These are phyloP conservation scores for Vicia sativa DNA, from an alignment of 306 rosid genomes.

Conservation along the genomic window DNA sequence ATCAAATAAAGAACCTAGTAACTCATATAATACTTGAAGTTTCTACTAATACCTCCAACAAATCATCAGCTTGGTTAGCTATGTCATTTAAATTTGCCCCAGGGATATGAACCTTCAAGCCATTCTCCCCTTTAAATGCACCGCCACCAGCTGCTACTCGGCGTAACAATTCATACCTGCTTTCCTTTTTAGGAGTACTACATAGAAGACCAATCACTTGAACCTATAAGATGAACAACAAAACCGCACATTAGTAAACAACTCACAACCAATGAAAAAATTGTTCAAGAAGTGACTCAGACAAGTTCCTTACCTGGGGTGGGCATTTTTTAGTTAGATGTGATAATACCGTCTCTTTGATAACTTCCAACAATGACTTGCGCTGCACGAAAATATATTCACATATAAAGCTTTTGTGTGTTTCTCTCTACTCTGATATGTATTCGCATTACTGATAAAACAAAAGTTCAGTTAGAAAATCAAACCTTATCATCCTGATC, in stretches of 20 bases:
- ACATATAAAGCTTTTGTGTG: not conserved
- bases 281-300: constrained; percentile 15
- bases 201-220: constrained; percentile 94
- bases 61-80: constrained; percentile 96
- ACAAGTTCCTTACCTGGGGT: constrained; percentile 72
- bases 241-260: constrained; percentile 22
- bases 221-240: constrained; percentile 55
- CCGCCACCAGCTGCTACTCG: constrained; percentile 98
- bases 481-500: constrained; percentile 87
- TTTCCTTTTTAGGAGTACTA: constrained; percentile 85
- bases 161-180: constrained; percentile 83
- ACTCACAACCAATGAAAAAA: constrained; percentile 25
- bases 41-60: constrained; percentile 71
- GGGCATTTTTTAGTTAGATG: constrained; percentile 87
- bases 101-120: constrained; percentile 75
- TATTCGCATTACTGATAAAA: no score
- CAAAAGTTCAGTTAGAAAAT: constrained; percentile 22
- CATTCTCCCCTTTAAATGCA: constrained; percentile 62
- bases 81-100: constrained; percentile 88
- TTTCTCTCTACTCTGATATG: no score
- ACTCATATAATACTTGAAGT: constrained; percentile 22
- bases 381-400: constrained; percentile 57
- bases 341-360: constrained; percentile 91
- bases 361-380: constrained; percentile 80
- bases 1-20: not conserved